A percentile compares a stretch with the other conserved stretches of the same genome.
Evolutionary conservation across 164 flowering plant species (phyloP).

Genomic region (Chloranthus sessilifolius): DNA sequence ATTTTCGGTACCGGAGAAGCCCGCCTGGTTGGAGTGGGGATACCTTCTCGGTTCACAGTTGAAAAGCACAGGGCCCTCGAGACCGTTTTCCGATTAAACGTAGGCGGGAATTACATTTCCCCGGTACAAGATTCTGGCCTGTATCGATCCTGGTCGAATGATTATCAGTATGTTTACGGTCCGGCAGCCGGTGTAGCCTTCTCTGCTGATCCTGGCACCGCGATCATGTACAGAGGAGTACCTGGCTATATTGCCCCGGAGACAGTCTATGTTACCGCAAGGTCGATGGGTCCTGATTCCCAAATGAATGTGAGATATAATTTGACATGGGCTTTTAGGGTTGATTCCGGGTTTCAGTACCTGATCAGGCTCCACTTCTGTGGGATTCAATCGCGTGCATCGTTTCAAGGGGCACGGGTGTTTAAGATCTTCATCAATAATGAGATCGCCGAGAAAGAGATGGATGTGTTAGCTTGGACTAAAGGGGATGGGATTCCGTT

Average conservation of each 20-base stretch:
- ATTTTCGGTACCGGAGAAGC: no score
- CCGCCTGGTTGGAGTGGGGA: no score
- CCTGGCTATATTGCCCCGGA: constrained; percentile 61
- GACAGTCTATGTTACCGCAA: constrained; percentile 56
- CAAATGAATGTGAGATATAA: constrained; percentile 45
- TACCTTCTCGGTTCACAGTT: no score
- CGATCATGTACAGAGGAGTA: constrained; percentile 23
- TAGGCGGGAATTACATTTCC: constrained; percentile 10
- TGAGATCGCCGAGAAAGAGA: constrained; percentile 48
- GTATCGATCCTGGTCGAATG: constrained; percentile 35
- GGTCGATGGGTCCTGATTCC: constrained; percentile 64
- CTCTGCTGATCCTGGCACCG: constrained; percentile 26
- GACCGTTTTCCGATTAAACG: constrained; percentile 7
- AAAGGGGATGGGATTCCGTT: constrained; percentile 34
- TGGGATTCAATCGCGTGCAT: constrained; percentile 35
- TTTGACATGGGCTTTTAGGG: constrained; percentile 62
- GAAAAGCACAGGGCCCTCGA: constrained; percentile 25
- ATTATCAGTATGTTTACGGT: constrained; percentile 43
- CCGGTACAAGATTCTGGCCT: constrained; percentile 19
- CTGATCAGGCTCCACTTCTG: constrained; percentile 89
- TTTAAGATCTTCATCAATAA: constrained; percentile 58
- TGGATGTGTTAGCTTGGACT: constrained; percentile 57
- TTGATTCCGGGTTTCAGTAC: constrained; percentile 67
- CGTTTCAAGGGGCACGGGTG: constrained; percentile 51
- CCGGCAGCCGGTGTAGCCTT: constrained; percentile 57